Base-by-base conservation (phyloP, 345 rosid species). In the Salix koriyanagi region DNA sequence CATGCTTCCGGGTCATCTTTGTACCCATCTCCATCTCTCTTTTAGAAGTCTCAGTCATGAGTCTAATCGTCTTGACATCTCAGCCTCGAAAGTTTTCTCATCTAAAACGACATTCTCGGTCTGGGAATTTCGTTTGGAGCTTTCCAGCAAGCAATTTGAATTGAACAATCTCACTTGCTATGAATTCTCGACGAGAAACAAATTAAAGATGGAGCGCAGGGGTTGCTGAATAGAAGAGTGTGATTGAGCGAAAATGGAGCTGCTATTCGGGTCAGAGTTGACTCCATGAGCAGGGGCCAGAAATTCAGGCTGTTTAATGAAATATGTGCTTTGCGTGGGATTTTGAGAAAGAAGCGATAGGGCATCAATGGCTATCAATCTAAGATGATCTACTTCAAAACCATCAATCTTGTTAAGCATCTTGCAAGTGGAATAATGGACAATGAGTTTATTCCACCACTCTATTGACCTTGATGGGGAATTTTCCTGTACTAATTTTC, bases 1-100 rank as follows among this genome's bases (percentile, higher is more conserved):
- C 98, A 92, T 19, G 97, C 94, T 84, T 83, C 90, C 21, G 97
- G 91, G 64, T 90, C 91, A 62, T 10, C 83, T 80, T 86, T 11
- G 67, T 36, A 60, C 50, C 80, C 37, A 83, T 78, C 19, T 85
- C 86, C 32, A 73, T 81, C 65, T 85, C 90, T 54, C 84, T 72
- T 73, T 60, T 80, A 5, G 92, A 87, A 19, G 81, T 77, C 83
- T 92, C 91, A 7, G 89, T 94, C 97, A 94, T 92, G 13, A 70
- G 25, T 84, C 77, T 72, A 34, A 34, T 34, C 90, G 84, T 12
- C 89, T 81, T 61, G 85, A 82, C 79, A 97, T 79, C 79, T 94
- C 87, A 28, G 91, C 83, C 73, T 92, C 97, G 62, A 78, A 92
- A 69, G 91, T 85, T 1, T 84, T 89, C 52, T 82, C 89, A 81